phyloP scores from a whole-genome alignment of 1,139 yeast species.

The Debaryomyces nepalensis region DNA sequence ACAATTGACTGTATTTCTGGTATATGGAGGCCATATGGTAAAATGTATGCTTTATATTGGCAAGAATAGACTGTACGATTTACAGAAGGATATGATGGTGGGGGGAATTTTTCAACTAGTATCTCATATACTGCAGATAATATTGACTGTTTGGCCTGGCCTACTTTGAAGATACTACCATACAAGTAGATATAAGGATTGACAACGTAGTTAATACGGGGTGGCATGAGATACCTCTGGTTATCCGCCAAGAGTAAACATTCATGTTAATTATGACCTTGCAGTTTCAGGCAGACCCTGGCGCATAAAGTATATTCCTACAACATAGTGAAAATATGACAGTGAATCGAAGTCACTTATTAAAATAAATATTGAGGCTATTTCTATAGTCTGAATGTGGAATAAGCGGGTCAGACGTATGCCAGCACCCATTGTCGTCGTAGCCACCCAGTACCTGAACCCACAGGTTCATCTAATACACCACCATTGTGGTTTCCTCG shows the following conservation, averaged over 20 bases:
- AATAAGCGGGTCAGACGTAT: slow-evolving; percentile 1
- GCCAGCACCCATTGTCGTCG: slow-evolving; percentile 1
- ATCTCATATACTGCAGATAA: background rate
- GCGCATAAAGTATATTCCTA: too few species aligned
- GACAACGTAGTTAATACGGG: too few species aligned
- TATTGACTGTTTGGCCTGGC: too few species aligned
- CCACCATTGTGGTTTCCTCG: slow-evolving; percentile 35
- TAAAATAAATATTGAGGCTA: slow-evolving; percentile 3
- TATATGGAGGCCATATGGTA: slow-evolving; percentile 4
- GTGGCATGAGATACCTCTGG: too few species aligned
- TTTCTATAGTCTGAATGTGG: slow-evolving; percentile 1
- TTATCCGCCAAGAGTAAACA: too few species aligned
- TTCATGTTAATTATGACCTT: too few species aligned
- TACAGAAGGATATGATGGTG: background rate
- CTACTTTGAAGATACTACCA: too few species aligned
- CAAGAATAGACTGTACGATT: background rate
- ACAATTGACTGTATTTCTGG: slow-evolving; percentile 33
- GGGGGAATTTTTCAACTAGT: background rate
- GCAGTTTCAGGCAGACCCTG: too few species aligned
- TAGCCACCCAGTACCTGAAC: background rate
- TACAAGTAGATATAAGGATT: too few species aligned
- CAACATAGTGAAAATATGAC: too few species aligned
- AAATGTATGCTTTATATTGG: background rate
- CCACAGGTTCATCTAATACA: background rate
- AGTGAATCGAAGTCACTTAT: too few species aligned